A percentile compares a stretch with the other conserved stretches of the same genome.
phyloP scores from a whole-genome alignment of 2,329 filamentous ascomycete genomes.

The Orbilia brochopaga region DNA sequence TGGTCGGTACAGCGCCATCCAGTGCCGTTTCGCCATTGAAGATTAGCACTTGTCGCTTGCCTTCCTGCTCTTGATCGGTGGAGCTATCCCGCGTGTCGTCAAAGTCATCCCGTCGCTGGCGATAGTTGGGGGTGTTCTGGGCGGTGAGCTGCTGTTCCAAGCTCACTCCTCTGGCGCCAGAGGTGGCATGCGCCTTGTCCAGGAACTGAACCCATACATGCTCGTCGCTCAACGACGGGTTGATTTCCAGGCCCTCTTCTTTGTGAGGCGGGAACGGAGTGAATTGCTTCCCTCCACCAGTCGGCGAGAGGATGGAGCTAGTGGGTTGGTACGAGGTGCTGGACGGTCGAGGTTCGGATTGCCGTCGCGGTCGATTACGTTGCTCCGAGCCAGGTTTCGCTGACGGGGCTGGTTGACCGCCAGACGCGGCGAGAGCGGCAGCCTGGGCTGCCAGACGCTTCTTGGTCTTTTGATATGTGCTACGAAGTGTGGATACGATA shows the following conservation, averaged over 20 bases:
- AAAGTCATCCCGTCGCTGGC: conserved; percentile 35
- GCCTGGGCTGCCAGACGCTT: conserved; percentile 47
- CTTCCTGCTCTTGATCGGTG: conserved; percentile 45
- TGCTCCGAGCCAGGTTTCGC: conserved; percentile 14
- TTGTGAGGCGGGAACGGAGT: conserved; percentile 42
- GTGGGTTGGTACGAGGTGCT: conserved; percentile 31
- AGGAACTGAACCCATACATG: conserved; percentile 50
- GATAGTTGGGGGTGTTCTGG: conserved; percentile 36
- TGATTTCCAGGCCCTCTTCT: conserved; percentile 28
- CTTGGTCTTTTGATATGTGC: conserved; percentile 49
- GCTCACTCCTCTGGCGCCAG: conserved; percentile 26
- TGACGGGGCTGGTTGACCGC: conserved; percentile 20
- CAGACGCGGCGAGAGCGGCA: conserved; percentile 20
- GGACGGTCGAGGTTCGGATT: conserved; percentile 38
- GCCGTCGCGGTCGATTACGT: conserved; percentile 28
- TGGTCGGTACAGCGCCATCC: conserved; percentile 46
- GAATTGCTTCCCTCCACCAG: conserved; percentile 28
- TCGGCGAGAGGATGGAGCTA: conserved; percentile 42
- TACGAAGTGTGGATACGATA: conserved; percentile 3
- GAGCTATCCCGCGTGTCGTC: conserved; percentile 41
- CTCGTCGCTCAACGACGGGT: conserved; percentile 45
- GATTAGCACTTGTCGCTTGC: conserved; percentile 46
- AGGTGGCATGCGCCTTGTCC: conserved; percentile 45
- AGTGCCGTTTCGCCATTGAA: conserved; percentile 49
- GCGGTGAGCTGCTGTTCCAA: conserved; percentile 46